Evolutionary conservation across 768 basidiomycete species (phyloP), one percentile per base, ranked within the genome.

Genomic region (Suillus plorans): DNA sequence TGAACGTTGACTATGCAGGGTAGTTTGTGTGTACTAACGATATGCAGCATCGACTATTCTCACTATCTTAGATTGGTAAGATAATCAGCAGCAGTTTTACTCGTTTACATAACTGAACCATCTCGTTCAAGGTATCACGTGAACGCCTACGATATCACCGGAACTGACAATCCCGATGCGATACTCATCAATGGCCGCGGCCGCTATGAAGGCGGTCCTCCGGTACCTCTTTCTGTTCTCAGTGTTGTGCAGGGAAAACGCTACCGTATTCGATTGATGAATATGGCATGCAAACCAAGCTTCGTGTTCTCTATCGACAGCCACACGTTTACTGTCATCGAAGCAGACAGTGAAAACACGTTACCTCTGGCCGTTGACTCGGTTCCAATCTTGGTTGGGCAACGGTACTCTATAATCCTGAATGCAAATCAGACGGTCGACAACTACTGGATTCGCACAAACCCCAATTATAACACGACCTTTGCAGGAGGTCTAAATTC

Each of bases 391-490:
- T 75, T 73, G 16, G 69, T 73, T n/a, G 81, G 79, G 8, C 83
- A 83, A 66, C 78, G 81, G 18, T 81, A 82, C 60, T 83, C 80
- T 2, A 75, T 84, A 64, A 70, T 83, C n/a, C 67, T 82, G 9
- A 70, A 76, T 72, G 76, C 83, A 7, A 76, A 79, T 66, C 73
- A 79, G 50, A 68, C 69, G 1, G 62, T 78, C 31, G 69, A 55
- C 52, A 83, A 84, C 71, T 84, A 85, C 66, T 84, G 76, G 65
- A 57, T 66, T 56, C 63, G 62, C n/a, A 64, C 58, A 2, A 60
- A 65, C 13, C 63, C 66, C 12, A 67, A 66, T 12, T 37, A 58
- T 47, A 74, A 80, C 47, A 74, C 79, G 13, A 76, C 78, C 0
- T 63, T 73, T 20, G 77, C 81, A 18, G 79, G 77, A 63, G 44